Evolutionary conservation across 2,329 filamentous ascomycete genomes (phyloP).

Genomic region (Venturia carpophila): DNA sequence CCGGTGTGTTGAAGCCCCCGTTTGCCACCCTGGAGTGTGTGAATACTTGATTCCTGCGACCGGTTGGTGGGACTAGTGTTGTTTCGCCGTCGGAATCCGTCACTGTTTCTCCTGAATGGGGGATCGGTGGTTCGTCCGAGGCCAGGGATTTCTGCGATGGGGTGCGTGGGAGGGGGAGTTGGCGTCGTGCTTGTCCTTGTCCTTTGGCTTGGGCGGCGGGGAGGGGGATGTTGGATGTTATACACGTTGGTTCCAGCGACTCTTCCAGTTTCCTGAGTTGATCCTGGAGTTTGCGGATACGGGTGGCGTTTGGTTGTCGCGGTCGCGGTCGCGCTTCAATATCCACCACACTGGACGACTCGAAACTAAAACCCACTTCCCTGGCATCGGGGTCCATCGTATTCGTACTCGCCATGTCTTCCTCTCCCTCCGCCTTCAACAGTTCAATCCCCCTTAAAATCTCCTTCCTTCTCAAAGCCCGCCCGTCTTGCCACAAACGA

Average conservation of each 20-base stretch:
- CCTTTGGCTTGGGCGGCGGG: neutral
- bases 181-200: neutral
- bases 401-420: no score
- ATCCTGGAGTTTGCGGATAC: neutral
- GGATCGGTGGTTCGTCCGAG: neutral
- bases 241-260: neutral
- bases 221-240: neutral
- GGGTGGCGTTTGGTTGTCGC: neutral
- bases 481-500: neutral
- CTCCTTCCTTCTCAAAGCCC: neutral
- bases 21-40: neutral
- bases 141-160: neutral
- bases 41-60: neutral
- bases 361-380: neutral
- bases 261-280: neutral
- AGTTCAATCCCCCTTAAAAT: neutral
- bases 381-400: neutral
- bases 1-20: neutral
- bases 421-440: neutral
- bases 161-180: neutral
- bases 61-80: neutral
- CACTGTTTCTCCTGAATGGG: neutral
- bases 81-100: neutral
- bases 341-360: neutral
- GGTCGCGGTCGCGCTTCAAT: neutral